These are phyloP conservation scores for Coniophora puteana DNA, from an alignment of 1,284 basidiomycete species.

Conservation along the genomic window DNA sequence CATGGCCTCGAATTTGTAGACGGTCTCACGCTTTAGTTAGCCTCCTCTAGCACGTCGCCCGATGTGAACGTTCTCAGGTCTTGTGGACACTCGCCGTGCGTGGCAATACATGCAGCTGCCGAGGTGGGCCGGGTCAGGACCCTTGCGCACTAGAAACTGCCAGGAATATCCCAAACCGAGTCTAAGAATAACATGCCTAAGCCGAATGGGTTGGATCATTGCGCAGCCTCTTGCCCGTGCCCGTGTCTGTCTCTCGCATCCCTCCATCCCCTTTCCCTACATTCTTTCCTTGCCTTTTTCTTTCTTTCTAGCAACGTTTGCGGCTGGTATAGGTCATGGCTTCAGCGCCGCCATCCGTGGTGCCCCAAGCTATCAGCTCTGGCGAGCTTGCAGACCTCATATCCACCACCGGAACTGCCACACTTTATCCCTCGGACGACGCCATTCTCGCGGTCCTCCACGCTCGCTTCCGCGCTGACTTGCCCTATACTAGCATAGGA, in stretches of 20 bases:
- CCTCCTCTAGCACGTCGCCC: constrained; percentile 1
- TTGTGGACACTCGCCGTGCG: background rate
- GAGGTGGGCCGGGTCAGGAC: background rate
- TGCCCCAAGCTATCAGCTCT: constrained; percentile 40
- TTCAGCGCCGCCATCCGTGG: constrained; percentile 27
- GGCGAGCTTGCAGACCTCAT: constrained; percentile 75
- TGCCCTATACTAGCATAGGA: constrained; percentile 77
- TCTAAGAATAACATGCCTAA: constrained; percentile 15
- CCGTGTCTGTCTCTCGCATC: constrained; percentile 2
- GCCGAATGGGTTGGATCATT: background rate
- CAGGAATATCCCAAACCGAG: constrained; percentile 5
- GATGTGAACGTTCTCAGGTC: background rate
- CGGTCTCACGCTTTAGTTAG: constrained; percentile 14
- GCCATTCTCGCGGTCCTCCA: constrained; percentile 75
- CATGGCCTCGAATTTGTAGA: constrained; percentile 1
- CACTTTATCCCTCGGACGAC: constrained; percentile 79
- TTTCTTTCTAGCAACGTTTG: constrained; percentile 1
- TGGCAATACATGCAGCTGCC: background rate
- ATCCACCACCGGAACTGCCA: constrained; percentile 55
- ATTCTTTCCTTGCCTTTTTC: background rate
- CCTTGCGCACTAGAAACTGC: constrained; percentile 2
- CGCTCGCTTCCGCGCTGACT: constrained; percentile 82
- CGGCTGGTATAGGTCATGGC: no score
- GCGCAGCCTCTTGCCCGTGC: constrained; percentile 7
- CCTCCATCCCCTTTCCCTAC: constrained; percentile 7